Evolutionary conservation across 371 early-diverging fungal species (phyloP).

Genomic region (Chytridium lagenaria): DNA sequence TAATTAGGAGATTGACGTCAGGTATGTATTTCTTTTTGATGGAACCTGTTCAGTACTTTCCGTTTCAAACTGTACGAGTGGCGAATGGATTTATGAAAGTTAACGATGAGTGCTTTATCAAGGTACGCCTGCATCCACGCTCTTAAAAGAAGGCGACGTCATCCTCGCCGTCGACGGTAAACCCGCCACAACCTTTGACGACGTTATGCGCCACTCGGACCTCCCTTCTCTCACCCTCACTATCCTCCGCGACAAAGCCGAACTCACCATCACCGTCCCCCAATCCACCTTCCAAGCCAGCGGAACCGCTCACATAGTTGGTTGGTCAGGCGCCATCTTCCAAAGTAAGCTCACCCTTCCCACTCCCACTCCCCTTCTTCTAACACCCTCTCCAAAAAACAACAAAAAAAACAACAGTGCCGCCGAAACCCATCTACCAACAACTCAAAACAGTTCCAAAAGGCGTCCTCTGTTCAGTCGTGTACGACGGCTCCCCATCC

Average conservation of each 20-base stretch:
- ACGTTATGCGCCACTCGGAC: slow-evolving; percentile 31
- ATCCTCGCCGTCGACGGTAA: slow-evolving; percentile 43
- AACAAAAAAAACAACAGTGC: slow-evolving; percentile 65
- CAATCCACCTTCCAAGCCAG: slow-evolving; percentile 54
- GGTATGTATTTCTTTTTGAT: slow-evolving; percentile 21
- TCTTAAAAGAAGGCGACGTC: slow-evolving; percentile 46
- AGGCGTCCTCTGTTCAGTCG: slow-evolving; percentile 55
- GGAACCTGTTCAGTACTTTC: no score
- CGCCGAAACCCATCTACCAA: slow-evolving; percentile 81
- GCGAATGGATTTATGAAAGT: no score
- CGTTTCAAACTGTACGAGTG: background rate
- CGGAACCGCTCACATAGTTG: slow-evolving; percentile 64
- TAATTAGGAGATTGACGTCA: slow-evolving; percentile 44
- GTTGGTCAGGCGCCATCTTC: slow-evolving; percentile 83
- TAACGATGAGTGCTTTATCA: no score
- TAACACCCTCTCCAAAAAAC: no score
- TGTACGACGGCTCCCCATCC: slow-evolving; percentile 50
- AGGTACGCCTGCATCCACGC: slow-evolving; percentile 29
- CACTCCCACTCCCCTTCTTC: background rate
- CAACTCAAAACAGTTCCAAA: slow-evolving; percentile 78
- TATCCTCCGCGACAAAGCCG: slow-evolving; percentile 71
- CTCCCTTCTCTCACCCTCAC: slow-evolving; percentile 43
- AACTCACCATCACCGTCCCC: slow-evolving; percentile 51
- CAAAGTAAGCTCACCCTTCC: slow-evolving; percentile 40
- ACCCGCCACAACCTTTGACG: slow-evolving; percentile 37